Conservation (phyloP, 2,329 filamentous ascomycete species). For the Monosporascus sp. region DNA sequence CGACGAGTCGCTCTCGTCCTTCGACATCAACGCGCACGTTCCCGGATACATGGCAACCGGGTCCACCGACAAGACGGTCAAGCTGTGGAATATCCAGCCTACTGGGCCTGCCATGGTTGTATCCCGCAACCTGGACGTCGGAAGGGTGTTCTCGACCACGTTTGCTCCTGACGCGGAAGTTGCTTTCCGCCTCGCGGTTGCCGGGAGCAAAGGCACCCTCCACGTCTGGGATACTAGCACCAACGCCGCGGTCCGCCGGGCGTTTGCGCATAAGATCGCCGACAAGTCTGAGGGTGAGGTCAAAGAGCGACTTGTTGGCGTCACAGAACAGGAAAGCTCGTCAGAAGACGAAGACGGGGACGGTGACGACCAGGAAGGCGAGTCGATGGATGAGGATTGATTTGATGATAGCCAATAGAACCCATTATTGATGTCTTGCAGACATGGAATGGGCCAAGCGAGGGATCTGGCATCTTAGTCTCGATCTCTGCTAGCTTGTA, state of each 20-base stretch:
- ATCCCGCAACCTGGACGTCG: conserved; percentile 85
- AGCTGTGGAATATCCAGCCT: conserved; percentile 87
- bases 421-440: neutral
- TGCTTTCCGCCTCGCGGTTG: conserved; percentile 86
- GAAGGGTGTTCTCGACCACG: conserved; percentile 85
- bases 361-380: conserved; percentile 27
- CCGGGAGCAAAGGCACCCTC: conserved; percentile 87
- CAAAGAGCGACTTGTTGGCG: conserved; percentile 72
- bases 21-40: conserved; percentile 85
- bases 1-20: conserved; percentile 84
- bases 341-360: conserved; percentile 40
- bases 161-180: conserved; percentile 91
- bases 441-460: neutral
- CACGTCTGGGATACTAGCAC: conserved; percentile 97
- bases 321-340: conserved; percentile 61
- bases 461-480: neutral
- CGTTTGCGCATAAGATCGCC: conserved; percentile 71
- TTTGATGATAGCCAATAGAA: neutral
- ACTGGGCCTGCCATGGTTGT: conserved; percentile 86
- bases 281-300: conserved; percentile 53
- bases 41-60: conserved; percentile 92
- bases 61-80: conserved; percentile 90
- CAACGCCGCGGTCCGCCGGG: conserved; percentile 77
- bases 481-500: no score
- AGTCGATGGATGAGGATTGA: conserved; percentile 55